These are phyloP conservation scores for Hypoxylon rubiginosum DNA, from an alignment of 2,329 filamentous ascomycete genomes.

Conservation along the genomic window DNA sequence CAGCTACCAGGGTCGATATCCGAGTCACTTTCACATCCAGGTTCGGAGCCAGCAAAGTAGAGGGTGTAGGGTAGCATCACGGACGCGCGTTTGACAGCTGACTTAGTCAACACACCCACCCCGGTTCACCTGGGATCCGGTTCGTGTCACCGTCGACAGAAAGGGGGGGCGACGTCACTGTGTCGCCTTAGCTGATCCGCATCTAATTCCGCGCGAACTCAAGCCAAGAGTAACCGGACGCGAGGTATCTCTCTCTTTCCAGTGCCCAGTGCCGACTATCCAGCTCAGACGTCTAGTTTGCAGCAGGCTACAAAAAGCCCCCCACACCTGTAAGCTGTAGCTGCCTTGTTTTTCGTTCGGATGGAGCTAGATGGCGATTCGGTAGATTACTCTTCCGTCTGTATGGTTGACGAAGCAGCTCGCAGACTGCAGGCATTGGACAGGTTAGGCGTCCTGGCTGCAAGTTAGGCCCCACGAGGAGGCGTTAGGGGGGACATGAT, in stretches of 20 bases:
- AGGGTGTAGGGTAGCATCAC: constrained; percentile 22
- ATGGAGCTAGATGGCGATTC: constrained; percentile 18
- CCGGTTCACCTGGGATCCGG: constrained; percentile 21
- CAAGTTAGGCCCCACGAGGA: constrained; percentile 7
- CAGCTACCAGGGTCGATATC: constrained; percentile 15
- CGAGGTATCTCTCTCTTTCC: background rate
- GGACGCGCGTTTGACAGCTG: constrained; percentile 12
- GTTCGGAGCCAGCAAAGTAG: constrained; percentile 19
- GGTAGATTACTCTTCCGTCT: constrained; percentile 20
- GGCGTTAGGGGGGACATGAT: constrained; percentile 13
- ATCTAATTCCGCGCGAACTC: constrained; percentile 19
- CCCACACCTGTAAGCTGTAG: constrained; percentile 3
- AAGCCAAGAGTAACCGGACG: constrained; percentile 13
- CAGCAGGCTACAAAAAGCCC: constrained; percentile 7
- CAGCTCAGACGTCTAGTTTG: constrained; percentile 24
- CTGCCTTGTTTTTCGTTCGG: constrained; percentile 27
- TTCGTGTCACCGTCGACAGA: constrained; percentile 2
- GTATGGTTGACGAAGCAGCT: constrained; percentile 15
- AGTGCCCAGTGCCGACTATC: constrained; percentile 4
- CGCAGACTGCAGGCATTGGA: constrained; percentile 4
- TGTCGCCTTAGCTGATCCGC: constrained; percentile 19
- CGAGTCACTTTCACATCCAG: constrained; percentile 18
- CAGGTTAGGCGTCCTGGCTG: constrained; percentile 9
- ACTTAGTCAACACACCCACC: constrained; percentile 9
- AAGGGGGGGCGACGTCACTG: constrained; percentile 30